Evolutionary conservation across 2,329 filamentous ascomycete species (phyloP), one percentile per base, ranked within the genome.

Genomic region (Fusarium sp.): DNA sequence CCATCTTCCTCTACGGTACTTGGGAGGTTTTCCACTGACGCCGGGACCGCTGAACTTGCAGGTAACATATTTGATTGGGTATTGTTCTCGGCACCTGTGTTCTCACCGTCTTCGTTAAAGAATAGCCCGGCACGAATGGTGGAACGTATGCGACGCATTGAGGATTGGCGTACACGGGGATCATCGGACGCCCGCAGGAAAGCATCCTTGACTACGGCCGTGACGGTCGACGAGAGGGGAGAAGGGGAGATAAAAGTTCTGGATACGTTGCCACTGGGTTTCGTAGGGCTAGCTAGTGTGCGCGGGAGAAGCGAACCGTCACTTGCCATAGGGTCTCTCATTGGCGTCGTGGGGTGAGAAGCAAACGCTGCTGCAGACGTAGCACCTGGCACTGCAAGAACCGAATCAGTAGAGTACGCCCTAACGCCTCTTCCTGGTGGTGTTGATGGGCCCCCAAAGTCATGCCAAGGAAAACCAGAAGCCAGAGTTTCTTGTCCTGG

Each of bases 211-310:
- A 89, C 84, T 1, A 87, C 85, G 0, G 85, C 85, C 18, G 82
- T 86, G 37, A 89, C 84, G 2, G 87, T 88, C 0, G 86, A 88
- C 3, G 86, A 87, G 34, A 89, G 80, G 0, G 87, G 87, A 1
- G 86, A 88, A 12, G 87, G 86, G 4, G 86, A 88, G 63, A 88
- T 86, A 37, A 89, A 83, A 3, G 83, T 81, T 33, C 83, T 83
- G 30, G 82, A 64, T 70, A 77, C 66, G 71, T 76, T 65, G 70
- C 60, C 66, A 20, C 50, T 55, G 62, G 75, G 50, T 69, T 80
- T 73, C 73, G 77, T 57, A 69, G 69, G 60, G 33, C 74, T 74
- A 26, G 71, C 64, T 10, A 70, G 59, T 18, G 75, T 65, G 57
- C 71, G 79, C 49, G 73, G 77, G 57, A 76, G 75, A 18, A 74